phyloP scores from a whole-genome alignment of 2,329 filamentous ascomycete genomes.

The Colletotrichum spinosum region DNA sequence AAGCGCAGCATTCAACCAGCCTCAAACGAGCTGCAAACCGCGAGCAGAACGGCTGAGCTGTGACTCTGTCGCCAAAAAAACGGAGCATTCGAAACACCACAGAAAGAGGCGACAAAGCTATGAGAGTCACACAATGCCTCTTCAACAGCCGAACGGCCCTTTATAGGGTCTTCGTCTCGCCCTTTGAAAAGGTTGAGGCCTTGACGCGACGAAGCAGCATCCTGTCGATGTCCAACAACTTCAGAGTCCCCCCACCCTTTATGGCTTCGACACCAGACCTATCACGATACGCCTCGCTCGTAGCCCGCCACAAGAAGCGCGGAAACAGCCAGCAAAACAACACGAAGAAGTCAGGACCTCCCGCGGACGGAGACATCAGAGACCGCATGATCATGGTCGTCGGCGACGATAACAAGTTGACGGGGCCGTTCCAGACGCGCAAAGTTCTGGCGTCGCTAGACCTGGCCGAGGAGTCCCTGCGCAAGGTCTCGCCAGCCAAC shows the following conservation, averaged over 20 bases:
- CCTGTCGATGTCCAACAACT: constrained; percentile 14
- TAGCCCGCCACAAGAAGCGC: constrained; percentile 20
- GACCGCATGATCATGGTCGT: constrained; percentile 56
- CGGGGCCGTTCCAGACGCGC: constrained; percentile 51
- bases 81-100: background rate
- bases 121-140: constrained; percentile 53
- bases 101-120: constrained; percentile 41
- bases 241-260: constrained; percentile 13
- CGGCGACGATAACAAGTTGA: constrained; percentile 51
- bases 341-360: background rate
- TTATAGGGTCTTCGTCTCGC: constrained; percentile 58
- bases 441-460: constrained; percentile 56
- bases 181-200: constrained; percentile 44
- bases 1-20: background rate
- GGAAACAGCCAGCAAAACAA: background rate
- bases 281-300: constrained; percentile 22
- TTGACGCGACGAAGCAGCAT: constrained; percentile 41
- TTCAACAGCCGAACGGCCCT: constrained; percentile 60
- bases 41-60: background rate
- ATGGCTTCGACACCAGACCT: constrained; percentile 6
- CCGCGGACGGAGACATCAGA: constrained; percentile 57
- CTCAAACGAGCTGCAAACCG: constrained; percentile 3
- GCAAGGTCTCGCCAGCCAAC: constrained; percentile 47
- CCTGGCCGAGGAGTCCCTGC: constrained; percentile 50
- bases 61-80: background rate